These are phyloP conservation scores for Backusella australiensis DNA, from an alignment of 192 early-diverging fungal species.

Conservation along the genomic window DNA sequence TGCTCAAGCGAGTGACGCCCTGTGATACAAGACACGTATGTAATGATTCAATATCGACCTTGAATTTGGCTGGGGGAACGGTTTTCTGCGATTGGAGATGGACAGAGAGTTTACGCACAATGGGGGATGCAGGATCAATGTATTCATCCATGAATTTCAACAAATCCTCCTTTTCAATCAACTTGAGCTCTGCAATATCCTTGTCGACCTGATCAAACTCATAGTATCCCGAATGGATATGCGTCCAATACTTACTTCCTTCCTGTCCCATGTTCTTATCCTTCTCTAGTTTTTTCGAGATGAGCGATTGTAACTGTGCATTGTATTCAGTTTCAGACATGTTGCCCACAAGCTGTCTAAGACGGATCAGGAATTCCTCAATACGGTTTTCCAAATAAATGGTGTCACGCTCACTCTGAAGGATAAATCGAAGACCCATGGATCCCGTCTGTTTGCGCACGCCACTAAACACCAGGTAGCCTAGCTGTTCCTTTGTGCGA, in stretches of 20 bases:
- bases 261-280: conserved; percentile 84
- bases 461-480: conserved; percentile 75
- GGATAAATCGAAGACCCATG: conserved; percentile 75
- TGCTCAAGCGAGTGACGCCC: conserved; percentile 22
- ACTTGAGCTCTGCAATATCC: conserved; percentile 60
- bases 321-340: conserved; percentile 74
- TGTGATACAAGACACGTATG: conserved; percentile 34
- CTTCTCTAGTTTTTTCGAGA: conserved; percentile 75
- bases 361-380: conserved; percentile 67
- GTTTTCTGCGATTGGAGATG: conserved; percentile 61
- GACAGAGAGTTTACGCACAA: conserved; percentile 61
- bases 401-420: conserved; percentile 87
- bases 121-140: conserved; percentile 52
- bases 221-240: conserved; percentile 78
- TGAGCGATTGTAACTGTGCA: conserved; percentile 72
- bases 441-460: conserved; percentile 72
- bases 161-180: conserved; percentile 44
- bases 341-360: conserved; percentile 49
- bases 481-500: conserved; percentile 87
- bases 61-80: conserved; percentile 12
- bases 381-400: conserved; percentile 78
- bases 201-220: conserved; percentile 74
- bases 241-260: conserved; percentile 68
- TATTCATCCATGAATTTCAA: conserved; percentile 58
- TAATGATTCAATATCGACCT: conserved; percentile 38